phyloP scores from a whole-genome alignment of 768 basidiomycete genomes.

The Austroboletus eburneus region DNA sequence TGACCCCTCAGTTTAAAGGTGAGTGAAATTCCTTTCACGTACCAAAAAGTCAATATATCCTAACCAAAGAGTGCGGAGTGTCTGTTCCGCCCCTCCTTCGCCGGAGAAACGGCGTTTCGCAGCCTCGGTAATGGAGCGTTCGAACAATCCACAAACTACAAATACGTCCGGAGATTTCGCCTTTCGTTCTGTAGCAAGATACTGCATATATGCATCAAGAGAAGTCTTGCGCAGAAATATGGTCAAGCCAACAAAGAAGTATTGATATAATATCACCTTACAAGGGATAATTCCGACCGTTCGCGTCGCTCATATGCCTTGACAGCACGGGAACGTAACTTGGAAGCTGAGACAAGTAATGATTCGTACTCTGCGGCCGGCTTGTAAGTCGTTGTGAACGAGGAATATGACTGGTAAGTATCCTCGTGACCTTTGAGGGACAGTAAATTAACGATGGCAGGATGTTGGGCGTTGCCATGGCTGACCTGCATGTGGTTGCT shows the following conservation, averaged over 20 bases:
- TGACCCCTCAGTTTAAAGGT: not conserved
- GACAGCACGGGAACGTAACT: slow-evolving; percentile 55
- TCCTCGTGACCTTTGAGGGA: slow-evolving; percentile 64
- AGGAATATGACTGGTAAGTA: slow-evolving; percentile 82
- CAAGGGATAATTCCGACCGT: slow-evolving; percentile 54
- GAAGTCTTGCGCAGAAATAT: slow-evolving; percentile 31
- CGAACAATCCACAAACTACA: slow-evolving; percentile 57
- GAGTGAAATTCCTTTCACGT: slow-evolving; percentile 18
- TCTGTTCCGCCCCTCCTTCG: slow-evolving; percentile 54
- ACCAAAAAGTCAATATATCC: slow-evolving; percentile 72
- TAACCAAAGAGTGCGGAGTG: slow-evolving; percentile 64
- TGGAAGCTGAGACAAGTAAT: slow-evolving; percentile 73
- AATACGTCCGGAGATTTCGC: slow-evolving; percentile 56
- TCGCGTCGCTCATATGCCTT: slow-evolving; percentile 66
- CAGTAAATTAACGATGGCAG: not conserved
- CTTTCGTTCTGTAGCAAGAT: slow-evolving; percentile 59
- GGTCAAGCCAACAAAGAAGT: slow-evolving; percentile 8
- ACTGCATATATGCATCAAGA: slow-evolving; percentile 58
- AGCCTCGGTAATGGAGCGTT: slow-evolving; percentile 73
- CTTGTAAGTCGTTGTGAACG: slow-evolving; percentile 79
- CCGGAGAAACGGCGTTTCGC: slow-evolving; percentile 54
- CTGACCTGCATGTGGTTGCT: slow-evolving; percentile 73
- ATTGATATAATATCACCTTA: slow-evolving; percentile 28
- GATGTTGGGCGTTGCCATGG: not conserved
- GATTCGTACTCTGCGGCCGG: slow-evolving; percentile 74